These are phyloP conservation scores for Annulohypoxylon moriforme DNA, from an alignment of 495 filamentous ascomycete species.

Conservation along the genomic window DNA sequence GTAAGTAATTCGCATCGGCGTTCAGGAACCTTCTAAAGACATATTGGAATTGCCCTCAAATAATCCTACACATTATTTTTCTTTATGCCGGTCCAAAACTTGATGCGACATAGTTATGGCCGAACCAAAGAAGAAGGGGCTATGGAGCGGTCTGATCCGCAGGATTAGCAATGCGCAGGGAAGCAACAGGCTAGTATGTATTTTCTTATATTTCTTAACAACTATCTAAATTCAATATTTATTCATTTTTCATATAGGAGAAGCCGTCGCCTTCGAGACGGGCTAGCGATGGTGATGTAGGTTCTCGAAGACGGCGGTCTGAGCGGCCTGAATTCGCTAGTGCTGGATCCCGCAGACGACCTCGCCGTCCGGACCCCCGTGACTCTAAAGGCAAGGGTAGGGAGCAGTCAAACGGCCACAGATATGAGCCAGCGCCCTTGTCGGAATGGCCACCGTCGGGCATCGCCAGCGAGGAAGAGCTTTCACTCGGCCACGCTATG, in stretches of 20 bases:
- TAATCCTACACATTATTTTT: slow-evolving; percentile 30
- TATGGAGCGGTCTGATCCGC: slow-evolving; percentile 54
- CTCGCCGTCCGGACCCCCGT: slow-evolving; percentile 52
- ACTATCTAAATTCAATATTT: slow-evolving; percentile 1
- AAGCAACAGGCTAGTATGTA: slow-evolving; percentile 48
- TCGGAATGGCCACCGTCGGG: slow-evolving; percentile 61
- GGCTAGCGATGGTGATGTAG: slow-evolving; percentile 49
- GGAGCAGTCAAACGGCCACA: slow-evolving; percentile 47
- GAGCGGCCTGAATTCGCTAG: slow-evolving; percentile 24
- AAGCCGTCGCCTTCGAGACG: slow-evolving; percentile 43
- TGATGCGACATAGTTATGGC: slow-evolving; percentile 40
- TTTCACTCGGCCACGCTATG: slow-evolving; percentile 59
- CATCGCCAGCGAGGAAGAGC: slow-evolving; percentile 55
- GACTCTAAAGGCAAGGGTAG: slow-evolving; percentile 59
- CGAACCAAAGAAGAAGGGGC: slow-evolving; percentile 53
- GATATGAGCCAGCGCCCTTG: slow-evolving; percentile 53
- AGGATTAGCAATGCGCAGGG: slow-evolving; percentile 49
- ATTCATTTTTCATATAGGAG: slow-evolving; percentile 39
- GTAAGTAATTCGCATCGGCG: slow-evolving; percentile 30
- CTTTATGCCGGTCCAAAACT: slow-evolving; percentile 32
- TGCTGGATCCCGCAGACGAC: slow-evolving; percentile 51
- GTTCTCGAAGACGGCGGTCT: slow-evolving; percentile 33
- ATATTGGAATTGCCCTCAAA: slow-evolving; percentile 25
- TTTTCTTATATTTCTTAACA: background rate
- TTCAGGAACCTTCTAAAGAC: slow-evolving; percentile 37